Percentiles rank a stretch among this genome's conserved stretches.
Conservation (phyloP, 2,329 filamentous ascomycete species). For the Capronia epimyces region DNA sequence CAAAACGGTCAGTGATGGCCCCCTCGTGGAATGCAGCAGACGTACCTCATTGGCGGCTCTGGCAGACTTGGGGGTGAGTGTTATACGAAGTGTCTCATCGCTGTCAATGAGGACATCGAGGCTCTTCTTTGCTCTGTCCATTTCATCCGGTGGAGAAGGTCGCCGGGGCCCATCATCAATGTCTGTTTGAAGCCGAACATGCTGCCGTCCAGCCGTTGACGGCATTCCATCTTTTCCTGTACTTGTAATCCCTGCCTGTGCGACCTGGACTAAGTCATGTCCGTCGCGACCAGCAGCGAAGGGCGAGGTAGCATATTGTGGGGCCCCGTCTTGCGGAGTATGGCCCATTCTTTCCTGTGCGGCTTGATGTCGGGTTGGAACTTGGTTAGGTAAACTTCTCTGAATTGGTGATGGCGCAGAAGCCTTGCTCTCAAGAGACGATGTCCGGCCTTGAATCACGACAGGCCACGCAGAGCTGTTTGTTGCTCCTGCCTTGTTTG, state of each 20-base stretch:
- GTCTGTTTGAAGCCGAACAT: constrained; percentile 25
- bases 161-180: constrained; percentile 14
- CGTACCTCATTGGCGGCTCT: constrained; percentile 64
- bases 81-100: constrained; percentile 76
- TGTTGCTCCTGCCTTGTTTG: constrained; percentile 1
- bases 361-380: constrained; percentile 1
- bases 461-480: constrained; percentile 14
- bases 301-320: constrained; percentile 14
- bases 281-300: background rate
- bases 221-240: constrained; percentile 18
- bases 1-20: constrained; percentile 1
- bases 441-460: constrained; percentile 11
- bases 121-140: constrained; percentile 55
- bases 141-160: constrained; percentile 25
- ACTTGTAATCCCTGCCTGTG: constrained; percentile 21
- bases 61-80: constrained; percentile 73
- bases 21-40: constrained; percentile 15
- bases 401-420: constrained; percentile 5
- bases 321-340: constrained; percentile 2
- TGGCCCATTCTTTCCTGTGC: constrained; percentile 2
- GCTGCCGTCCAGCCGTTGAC: constrained; percentile 21
- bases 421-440: constrained; percentile 11
- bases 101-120: constrained; percentile 78
- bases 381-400: constrained; percentile 11
- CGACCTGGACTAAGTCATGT: background rate